Evolutionary conservation across 139 green algal species (phyloP), one percentile per base, ranked within the genome.

Genomic region (Monoraphidium neglectum): DNA sequence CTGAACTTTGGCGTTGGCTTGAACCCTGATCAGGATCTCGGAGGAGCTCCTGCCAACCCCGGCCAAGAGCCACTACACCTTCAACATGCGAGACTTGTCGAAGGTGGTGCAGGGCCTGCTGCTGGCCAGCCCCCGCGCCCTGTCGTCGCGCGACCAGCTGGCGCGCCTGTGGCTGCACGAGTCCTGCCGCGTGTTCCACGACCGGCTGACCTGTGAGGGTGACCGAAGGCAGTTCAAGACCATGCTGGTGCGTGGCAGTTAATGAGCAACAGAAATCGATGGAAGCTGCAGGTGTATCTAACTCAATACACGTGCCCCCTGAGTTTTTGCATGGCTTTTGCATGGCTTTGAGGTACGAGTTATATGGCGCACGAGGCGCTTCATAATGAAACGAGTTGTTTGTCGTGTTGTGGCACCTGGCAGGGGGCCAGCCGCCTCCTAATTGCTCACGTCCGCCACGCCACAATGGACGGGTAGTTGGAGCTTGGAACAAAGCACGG

Each of bases 31-130:
- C 51, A 79, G 73, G 63, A 40, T 70, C 24, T 71, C 57, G 32
- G 46, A 65, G 87, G 89, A 92, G 73, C 94, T 98, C 77, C 75
- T 97, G 77, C 93, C 93, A 18, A 89, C 82, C 24, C 86, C 92
- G 30, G 86, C 95, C 63, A 96, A 96, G 81, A 97, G 95, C 81
- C 91, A 96, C 74, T 97, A 97, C 89, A 84, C 93, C 81, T 98
- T 96, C 88, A 97, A 95, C 81, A 81, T 97, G 76, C 87, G 93
- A 8, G 94, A 98, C 66, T 77, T 95, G 51, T 94, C 91, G 72
- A 90, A 96, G 77, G 88, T 95, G 72, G 92, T 96, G 76, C 92
- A 96, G 80, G 92, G 92, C 56, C 78, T 91, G 51, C 83, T 95
- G 40, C 89, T 94, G 85, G 80, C 47, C 47, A 79, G n/a, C 23